Evolutionary conservation across 495 filamentous ascomycete genomes (phyloP), one percentile per base, ranked within the genome.

Genomic region (Pseudevernia furfuracea): DNA sequence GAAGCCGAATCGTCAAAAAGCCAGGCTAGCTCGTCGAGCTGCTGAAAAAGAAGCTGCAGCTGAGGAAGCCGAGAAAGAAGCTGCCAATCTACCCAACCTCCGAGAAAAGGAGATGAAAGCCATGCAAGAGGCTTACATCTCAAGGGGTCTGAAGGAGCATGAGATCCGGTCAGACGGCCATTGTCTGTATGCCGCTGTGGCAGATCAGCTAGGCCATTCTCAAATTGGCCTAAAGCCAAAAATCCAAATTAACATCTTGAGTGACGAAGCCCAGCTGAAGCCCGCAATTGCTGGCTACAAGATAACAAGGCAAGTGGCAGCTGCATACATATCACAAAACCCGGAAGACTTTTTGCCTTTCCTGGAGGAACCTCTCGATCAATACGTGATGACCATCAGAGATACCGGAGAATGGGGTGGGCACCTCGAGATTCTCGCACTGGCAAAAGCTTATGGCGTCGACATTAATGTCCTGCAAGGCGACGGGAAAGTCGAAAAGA

Each of bases 391-490:
- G 56, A 90, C 87, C 75, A 89, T 98, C 36, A 78, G 85, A 63
- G 85, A 94, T 60, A 97, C 94, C 37, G 93, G 91, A 1, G 95
- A 97, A 76, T 98, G 94, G 94, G 94, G 94, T 41, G 94, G 94
- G 0, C 91, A 97, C 77, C 71, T 96, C 61, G 94, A 98, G 78
- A 77, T 97, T 39, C 73, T 86, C 69, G 94, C 94, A 32, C 80
- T 98, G 74, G 88, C 94, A 38, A 87, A 84, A 68, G 87, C 84
- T 55, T 97, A 95, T 65, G 84, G 83, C 0, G 85, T 96, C 15
- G 84, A 88, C 61, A 95, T 96, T 65, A 85, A 87, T 76, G 87
- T 98, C 14, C 78, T 98, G 57, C 92, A 96, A 73, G 89, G 79
- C 25, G 81, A 91, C 71, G 91, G 92, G 10, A 73, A 81, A 12